phyloP scores from a whole-genome alignment of 1,284 basidiomycete genomes.

The Rhizopogon hawkerae region DNA sequence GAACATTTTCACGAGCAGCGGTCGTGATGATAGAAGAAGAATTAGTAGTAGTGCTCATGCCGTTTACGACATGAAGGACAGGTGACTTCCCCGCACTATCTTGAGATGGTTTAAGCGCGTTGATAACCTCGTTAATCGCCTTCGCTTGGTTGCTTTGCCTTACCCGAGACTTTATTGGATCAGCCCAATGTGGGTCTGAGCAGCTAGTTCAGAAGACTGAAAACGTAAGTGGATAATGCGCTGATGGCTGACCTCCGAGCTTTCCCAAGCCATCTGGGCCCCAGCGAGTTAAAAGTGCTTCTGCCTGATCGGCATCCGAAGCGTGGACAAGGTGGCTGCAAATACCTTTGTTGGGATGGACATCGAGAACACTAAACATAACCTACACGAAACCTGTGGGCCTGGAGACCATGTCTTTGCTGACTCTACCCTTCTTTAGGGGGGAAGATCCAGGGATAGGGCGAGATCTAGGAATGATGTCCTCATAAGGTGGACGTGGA shows the following conservation, averaged over 20 bases:
- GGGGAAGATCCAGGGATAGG: constrained; percentile 23
- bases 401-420: constrained; percentile 79
- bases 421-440: constrained; percentile 56
- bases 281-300: constrained; percentile 84
- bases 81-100: constrained; percentile 35
- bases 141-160: constrained; percentile 67
- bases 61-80: constrained; percentile 78
- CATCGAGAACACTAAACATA: constrained; percentile 3
- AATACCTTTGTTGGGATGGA: constrained; percentile 19
- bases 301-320: constrained; percentile 86
- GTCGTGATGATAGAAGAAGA: constrained; percentile 62
- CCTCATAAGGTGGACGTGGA: constrained; percentile 58
- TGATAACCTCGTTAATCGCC: constrained; percentile 77
- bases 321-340: constrained; percentile 87
- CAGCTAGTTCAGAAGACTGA: constrained; percentile 9
- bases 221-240: constrained; percentile 17
- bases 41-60: constrained; percentile 46
- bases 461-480: constrained; percentile 28
- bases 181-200: constrained; percentile 83
- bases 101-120: constrained; percentile 52
- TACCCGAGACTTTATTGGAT: constrained; percentile 80
- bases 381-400: constrained; percentile 82
- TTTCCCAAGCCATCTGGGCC: constrained; percentile 88
- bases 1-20: constrained; percentile 59
- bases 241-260: constrained; percentile 61